Evolutionary conservation across 225 moss, liverwort and hornwort species (phyloP), one percentile per base, ranked within the genome.

Genomic region (Neckera pumila): DNA sequence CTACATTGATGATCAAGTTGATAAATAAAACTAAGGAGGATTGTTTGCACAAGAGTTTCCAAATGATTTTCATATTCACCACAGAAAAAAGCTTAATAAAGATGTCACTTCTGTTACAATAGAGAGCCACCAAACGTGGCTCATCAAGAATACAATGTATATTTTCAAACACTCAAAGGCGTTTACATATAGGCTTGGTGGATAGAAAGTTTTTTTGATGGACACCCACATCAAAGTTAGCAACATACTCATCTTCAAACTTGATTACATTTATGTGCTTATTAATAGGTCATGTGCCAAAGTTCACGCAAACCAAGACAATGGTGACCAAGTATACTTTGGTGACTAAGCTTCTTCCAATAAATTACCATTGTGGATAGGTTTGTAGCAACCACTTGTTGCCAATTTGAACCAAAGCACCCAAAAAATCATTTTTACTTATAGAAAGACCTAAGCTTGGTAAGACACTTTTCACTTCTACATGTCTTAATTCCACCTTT

Each of bases 331-430:
- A n/a, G 6, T 11, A n/a, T 1, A 4, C 0, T 18, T 64, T 3
- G 0, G 6, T n/a, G 20, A n/a, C n/a, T n/a, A n/a, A 3, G 5
- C 1, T 1, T 33, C 0, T 66, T 36, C 1, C 11, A 66, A 66
- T 11, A 10, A 66, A 6, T 20, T 66, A 67, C 21, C 21, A 22
- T n/a, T 12, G 12, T 38, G 22, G 1, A 22, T 67, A 12, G 2
- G 4, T 67, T 67, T 67, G 22, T 22, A 1, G 7, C 13, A 12
- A 67, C 22, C 12, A 38, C 22, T 4, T 2, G 3, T 4, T 16
- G 9, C n/a, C 22, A 4, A 2, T 67, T 2, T 22, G 0, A 72
- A 43, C 3, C 17, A 0, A 1, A 43, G 15, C 5, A 71, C 15
- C 26, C 2, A 1, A 3, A 71, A 25, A 26, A 15, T 26, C 26